Evolutionary conservation across 495 filamentous ascomycete genomes (phyloP).

Genomic region (Hyaloscypha variabilis): DNA sequence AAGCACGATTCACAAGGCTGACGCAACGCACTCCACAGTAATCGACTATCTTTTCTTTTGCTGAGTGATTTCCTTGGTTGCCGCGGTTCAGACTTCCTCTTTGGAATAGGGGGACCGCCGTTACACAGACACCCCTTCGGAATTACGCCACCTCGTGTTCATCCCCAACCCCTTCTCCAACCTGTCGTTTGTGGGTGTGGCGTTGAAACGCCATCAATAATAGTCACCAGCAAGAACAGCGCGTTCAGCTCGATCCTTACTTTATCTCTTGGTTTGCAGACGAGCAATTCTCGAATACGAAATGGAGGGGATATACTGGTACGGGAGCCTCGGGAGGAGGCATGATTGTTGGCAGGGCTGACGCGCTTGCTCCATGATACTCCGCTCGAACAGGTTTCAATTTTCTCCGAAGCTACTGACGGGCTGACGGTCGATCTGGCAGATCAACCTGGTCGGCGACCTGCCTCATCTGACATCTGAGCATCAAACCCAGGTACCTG

Average conservation of each 20-base stretch:
- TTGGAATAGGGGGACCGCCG: neutral
- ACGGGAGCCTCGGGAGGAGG: too few relatives aligned
- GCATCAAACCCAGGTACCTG: slow-evolving; percentile 1
- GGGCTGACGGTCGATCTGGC: neutral
- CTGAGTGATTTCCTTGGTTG: neutral
- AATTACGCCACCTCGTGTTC: neutral
- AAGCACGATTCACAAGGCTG: neutral
- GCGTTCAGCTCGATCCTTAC: too few relatives aligned
- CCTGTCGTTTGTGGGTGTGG: neutral
- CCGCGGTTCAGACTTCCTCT: neutral
- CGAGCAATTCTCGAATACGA: too few relatives aligned
- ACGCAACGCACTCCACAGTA: neutral
- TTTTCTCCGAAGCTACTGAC: slow-evolving; percentile 6
- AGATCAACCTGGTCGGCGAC: slow-evolving; percentile 9
- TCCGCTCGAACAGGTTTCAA: neutral
- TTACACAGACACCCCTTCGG: neutral
- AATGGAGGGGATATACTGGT: too few relatives aligned
- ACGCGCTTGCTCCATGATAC: neutral
- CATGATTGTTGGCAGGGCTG: too few relatives aligned
- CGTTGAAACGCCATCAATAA: neutral
- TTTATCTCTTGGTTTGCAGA: too few relatives aligned
- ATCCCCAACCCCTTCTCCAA: neutral
- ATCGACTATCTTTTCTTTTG: neutral
- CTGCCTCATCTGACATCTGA: neutral
- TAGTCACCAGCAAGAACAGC: too few relatives aligned